Percentiles rank a stretch among this genome's conserved stretches.
Evolutionary conservation across 2,329 filamentous ascomycete genomes (phyloP).

Genomic region (Xylariaceae sp.): DNA sequence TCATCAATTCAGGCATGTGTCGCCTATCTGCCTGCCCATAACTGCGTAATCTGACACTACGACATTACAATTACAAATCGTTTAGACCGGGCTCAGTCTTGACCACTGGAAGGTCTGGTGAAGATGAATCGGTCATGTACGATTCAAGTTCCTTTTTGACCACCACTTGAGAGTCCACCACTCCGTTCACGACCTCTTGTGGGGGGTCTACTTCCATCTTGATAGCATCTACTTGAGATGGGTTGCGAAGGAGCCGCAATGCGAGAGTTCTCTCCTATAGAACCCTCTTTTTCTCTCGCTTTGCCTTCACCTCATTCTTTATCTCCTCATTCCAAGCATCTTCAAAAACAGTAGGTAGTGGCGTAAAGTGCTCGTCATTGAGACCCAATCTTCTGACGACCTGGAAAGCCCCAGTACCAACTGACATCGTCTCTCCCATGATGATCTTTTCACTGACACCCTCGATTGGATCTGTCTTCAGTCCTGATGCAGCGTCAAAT

Average conservation of each 20-base stretch:
- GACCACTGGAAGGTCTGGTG: too few species aligned
- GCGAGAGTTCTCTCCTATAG: conserved; percentile 9
- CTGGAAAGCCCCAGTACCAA: conserved; percentile 90
- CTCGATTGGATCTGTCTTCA: conserved; percentile 89
- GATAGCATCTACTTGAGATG: background rate
- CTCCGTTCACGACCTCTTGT: too few species aligned
- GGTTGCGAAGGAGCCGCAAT: background rate
- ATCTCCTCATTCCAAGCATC: conserved; percentile 52
- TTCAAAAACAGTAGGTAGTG: conserved; percentile 66
- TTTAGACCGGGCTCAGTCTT: too few species aligned
- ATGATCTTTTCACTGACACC: conserved; percentile 97
- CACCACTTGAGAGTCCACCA: too few species aligned
- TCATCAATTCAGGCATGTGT: too few species aligned
- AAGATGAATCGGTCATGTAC: too few species aligned
- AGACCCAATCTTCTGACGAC: conserved; percentile 76
- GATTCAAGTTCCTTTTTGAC: too few species aligned
- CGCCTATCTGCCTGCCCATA: too few species aligned
- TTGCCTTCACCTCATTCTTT: conserved; percentile 14
- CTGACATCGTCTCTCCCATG: conserved; percentile 89
- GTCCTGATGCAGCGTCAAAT: conserved; percentile 87
- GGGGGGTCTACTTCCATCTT: background rate
- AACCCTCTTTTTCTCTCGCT: conserved; percentile 11
- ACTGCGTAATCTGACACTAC: too few species aligned
- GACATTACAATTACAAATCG: too few species aligned
- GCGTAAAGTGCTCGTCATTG: conserved; percentile 51